These are phyloP conservation scores for Cercis canadensis DNA, from an alignment of 306 rosid genomes.

Conservation along the genomic window DNA sequence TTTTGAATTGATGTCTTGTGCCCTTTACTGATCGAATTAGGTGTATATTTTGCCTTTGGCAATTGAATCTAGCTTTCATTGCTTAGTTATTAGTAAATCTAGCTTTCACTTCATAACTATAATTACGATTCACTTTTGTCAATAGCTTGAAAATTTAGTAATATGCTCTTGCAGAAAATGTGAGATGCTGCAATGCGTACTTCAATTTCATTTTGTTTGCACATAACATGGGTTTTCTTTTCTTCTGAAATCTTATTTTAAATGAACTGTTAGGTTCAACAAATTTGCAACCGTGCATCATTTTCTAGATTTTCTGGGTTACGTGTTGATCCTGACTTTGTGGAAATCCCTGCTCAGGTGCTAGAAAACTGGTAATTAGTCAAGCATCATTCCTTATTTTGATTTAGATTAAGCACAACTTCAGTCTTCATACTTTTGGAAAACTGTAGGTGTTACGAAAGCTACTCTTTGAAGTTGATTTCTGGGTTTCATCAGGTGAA, in stretches of 20 bases:
- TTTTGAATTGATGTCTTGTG: too few species aligned
- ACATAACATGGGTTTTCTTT: slow-evolving; percentile 2
- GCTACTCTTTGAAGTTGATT: slow-evolving; percentile 76
- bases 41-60: too few species aligned
- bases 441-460: slow-evolving; percentile 81
- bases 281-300: slow-evolving; percentile 88
- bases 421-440: slow-evolving; percentile 35
- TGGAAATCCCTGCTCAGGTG: slow-evolving; percentile 88
- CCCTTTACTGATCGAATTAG: too few species aligned
- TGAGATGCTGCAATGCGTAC: too few species aligned
- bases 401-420: slow-evolving; percentile 22
- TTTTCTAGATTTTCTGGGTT: slow-evolving; percentile 88
- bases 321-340: slow-evolving; percentile 91
- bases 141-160: too few species aligned
- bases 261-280: slow-evolving; percentile 76
- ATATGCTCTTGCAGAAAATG: too few species aligned
- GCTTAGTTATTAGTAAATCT: too few species aligned
- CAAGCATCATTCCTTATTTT: slow-evolving; percentile 30
- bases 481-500: slow-evolving; percentile 92
- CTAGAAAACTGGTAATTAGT: slow-evolving; percentile 79
- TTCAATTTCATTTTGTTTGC: slow-evolving; percentile 29
- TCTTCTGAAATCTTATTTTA: slow-evolving; percentile 26
- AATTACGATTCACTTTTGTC: too few species aligned
- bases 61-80: too few species aligned
- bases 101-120: too few species aligned